Evolutionary conservation across 2,329 filamentous ascomycete genomes (phyloP), one percentile per base, ranked within the genome.

Genomic region (Fusarium caatingaense): DNA sequence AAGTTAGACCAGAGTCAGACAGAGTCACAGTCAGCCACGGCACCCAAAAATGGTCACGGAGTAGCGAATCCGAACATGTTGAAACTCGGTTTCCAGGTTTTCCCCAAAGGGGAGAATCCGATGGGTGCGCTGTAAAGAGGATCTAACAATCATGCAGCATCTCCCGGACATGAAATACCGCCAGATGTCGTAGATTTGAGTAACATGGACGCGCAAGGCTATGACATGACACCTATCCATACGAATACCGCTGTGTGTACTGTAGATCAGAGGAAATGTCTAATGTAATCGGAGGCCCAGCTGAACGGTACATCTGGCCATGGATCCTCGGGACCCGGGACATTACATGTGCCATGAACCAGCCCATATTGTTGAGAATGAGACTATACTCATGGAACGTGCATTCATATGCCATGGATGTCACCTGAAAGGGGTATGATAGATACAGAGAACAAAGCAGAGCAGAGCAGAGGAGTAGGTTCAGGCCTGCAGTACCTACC

Each of bases 321-420:
- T 62, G 70, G 58, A 73, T 73, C 68, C 71, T 59, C 65, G 61
- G 64, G 54, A 49, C 63, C 37, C 45, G 48, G 69, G 46, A 58
- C 37, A 46, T 64, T 57, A 49, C 37, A 64, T 44, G 64, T 60
- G 53, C 54, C 51, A 56, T 72, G 54, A 66, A 73, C 45, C 71
- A 64, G 41, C 55, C 56, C 65, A 70, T 71, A 23, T 69, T 60
- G 51, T 48, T 42, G 61, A 65, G 48, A 64, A 69, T 66, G 58
- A 74, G 60, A 56, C 51, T 66, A 74, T 73, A 57, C 41, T 53
- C 56, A 48, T 46, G 66, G 66, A 66, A 63, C 66, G 66, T 70
- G 62, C 67, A 58, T 62, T 50, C 44, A 55, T 61, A 55, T 61
- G 54, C 45, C 42, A 49, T 34, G 32, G 32, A 51, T 51, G 49